Conservation (phyloP, 805 yeast species). For the Candida methanosorbosa region DNA sequence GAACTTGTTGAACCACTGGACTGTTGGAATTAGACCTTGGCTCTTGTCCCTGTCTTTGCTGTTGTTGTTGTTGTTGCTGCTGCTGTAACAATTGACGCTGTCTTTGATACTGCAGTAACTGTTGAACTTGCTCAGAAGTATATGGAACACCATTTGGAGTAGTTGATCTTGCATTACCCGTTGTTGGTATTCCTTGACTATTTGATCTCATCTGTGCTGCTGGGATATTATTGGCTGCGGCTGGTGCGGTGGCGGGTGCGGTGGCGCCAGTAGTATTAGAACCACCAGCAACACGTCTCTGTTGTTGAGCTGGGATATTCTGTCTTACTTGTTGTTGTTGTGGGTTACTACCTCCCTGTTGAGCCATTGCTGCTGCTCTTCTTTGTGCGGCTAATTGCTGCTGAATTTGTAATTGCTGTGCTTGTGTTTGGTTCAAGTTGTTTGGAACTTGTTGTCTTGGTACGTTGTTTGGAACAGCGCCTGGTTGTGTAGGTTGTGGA, state of each 20-base stretch:
- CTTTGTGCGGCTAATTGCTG: conserved; percentile 4
- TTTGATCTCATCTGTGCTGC: neutral
- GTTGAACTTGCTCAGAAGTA: conserved; percentile 54
- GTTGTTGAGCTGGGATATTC: neutral
- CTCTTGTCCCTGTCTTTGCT: conserved; percentile 8
- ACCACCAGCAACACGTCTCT: neutral
- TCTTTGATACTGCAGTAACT: conserved; percentile 42
- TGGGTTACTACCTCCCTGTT: neutral
- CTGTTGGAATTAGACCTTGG: conserved; percentile 1
- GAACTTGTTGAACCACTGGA: conserved; percentile 1
- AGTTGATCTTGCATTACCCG: conserved; percentile 23
- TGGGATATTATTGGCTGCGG: neutral
- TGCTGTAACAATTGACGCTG: conserved; percentile 32
- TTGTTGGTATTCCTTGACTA: neutral
- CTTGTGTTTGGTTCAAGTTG: conserved; percentile 2
- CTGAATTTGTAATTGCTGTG: conserved; percentile 7
- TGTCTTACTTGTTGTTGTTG: too few relatives aligned
- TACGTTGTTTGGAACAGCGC: neutral
- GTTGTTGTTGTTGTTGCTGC: conserved; percentile 9
- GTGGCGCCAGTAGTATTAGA: neutral
- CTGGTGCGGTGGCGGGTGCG: neutral
- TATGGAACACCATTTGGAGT: conserved; percentile 50
- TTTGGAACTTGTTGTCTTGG: neutral
- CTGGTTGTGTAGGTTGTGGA: neutral
- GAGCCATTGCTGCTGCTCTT: conserved; percentile 6